These are phyloP conservation scores for Globisporangium nunn DNA, from an alignment of 352 stramenopile genomes.

Conservation along the genomic window DNA sequence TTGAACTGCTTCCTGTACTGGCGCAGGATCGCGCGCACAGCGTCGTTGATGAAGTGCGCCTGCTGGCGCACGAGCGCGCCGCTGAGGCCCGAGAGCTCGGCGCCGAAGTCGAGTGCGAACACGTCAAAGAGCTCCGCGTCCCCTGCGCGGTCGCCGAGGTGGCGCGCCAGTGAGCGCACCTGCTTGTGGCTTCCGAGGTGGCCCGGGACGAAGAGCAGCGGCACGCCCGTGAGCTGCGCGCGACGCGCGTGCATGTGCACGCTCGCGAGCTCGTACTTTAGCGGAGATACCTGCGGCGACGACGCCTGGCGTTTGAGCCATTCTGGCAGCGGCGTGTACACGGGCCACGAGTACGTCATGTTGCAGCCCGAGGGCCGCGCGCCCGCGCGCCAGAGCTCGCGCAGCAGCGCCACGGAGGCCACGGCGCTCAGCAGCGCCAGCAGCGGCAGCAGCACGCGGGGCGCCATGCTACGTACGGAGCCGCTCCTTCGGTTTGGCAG, in stretches of 20 bases:
- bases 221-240: conserved; percentile 45
- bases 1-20: conserved; percentile 71
- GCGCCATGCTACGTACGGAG: background rate
- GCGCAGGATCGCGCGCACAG: conserved; percentile 56
- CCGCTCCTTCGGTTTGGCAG: background rate
- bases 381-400: conserved; percentile 30
- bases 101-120: conserved; percentile 74
- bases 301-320: conserved; percentile 16
- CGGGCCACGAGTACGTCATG: conserved; percentile 84
- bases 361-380: conserved; percentile 42
- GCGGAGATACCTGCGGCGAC: conserved; percentile 12
- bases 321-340: conserved; percentile 50
- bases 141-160: conserved; percentile 41
- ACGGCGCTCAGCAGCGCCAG: conserved; percentile 35
- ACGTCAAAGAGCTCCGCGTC: conserved; percentile 59
- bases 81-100: conserved; percentile 66
- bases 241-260: conserved; percentile 62
- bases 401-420: conserved; percentile 26
- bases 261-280: conserved; percentile 61
- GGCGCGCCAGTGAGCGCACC: conserved; percentile 64
- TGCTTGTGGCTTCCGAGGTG: conserved; percentile 85
- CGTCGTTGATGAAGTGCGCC: conserved; percentile 69
- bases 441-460: conserved; percentile 34
- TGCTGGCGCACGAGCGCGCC: conserved; percentile 64
- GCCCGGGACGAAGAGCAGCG: conserved; percentile 77